Conservation (phyloP, 192 early-diverging fungal genomes). For the Phlyctochytrium planicorne region DNA sequence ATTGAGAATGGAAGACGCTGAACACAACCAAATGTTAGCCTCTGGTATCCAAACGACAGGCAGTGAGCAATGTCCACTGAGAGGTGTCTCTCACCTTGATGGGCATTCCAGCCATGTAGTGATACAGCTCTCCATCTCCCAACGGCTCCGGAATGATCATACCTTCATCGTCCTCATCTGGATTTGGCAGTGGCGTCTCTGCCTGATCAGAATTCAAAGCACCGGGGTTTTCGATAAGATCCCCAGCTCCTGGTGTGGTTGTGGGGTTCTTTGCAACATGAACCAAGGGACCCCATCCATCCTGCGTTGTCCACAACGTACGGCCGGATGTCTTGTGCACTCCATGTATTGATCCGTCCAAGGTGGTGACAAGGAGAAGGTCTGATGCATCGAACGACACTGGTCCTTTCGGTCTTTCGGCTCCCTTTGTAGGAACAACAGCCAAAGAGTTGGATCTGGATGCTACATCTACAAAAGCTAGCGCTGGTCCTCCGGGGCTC, state of each 20-base stretch:
- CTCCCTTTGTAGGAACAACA: neutral
- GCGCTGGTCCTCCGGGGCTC: neutral
- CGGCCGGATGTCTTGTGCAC: slow-evolving; percentile 54
- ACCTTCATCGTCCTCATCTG: slow-evolving; percentile 16
- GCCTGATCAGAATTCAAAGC: neutral
- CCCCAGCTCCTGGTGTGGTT: neutral
- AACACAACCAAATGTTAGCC: too few species aligned
- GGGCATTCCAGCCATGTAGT: slow-evolving; percentile 47
- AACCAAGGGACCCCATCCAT: slow-evolving; percentile 44
- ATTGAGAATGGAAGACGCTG: slow-evolving; percentile 69
- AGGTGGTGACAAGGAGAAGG: slow-evolving; percentile 66
- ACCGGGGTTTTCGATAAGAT: neutral
- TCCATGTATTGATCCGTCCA: slow-evolving; percentile 74
- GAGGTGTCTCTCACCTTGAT: slow-evolving; percentile 50
- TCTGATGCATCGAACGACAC: slow-evolving; percentile 22
- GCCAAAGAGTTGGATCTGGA: too few species aligned
- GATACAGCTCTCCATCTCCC: slow-evolving; percentile 67
- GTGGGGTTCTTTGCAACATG: slow-evolving; percentile 29
- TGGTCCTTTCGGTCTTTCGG: neutral
- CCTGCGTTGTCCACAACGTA: slow-evolving; percentile 57
- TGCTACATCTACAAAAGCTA: neutral
- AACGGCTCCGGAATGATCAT: slow-evolving; percentile 75
- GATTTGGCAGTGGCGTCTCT: neutral
- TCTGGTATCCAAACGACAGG: too few species aligned
- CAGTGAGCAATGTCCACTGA: too few species aligned